phyloP scores from a whole-genome alignment of 2,329 filamentous ascomycete species.

The Xylariaceae sp. region DNA sequence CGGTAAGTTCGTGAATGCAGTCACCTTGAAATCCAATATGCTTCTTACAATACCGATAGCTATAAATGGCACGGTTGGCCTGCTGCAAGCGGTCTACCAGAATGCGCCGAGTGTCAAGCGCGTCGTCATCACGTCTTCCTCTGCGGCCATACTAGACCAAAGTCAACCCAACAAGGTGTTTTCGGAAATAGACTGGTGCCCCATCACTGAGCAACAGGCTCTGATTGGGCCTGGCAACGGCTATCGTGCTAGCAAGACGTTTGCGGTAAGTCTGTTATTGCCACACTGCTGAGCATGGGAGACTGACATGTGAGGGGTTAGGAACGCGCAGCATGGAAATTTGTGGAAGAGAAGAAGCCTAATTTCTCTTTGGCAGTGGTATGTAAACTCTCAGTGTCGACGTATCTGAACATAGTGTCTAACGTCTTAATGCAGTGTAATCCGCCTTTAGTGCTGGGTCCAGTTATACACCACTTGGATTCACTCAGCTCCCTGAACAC shows the following conservation, averaged over 20 bases:
- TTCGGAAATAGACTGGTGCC: slow-evolving; percentile 57
- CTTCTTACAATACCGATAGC: slow-evolving; percentile 54
- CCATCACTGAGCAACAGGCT: slow-evolving; percentile 50
- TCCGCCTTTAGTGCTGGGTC: slow-evolving; percentile 59
- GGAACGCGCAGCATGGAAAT: slow-evolving; percentile 54
- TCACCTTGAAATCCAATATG: neutral
- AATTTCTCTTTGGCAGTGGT: slow-evolving; percentile 56
- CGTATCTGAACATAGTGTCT: neutral
- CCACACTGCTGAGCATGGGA: neutral
- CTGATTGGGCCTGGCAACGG: slow-evolving; percentile 35
- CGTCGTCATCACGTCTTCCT: slow-evolving; percentile 67
- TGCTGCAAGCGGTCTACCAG: slow-evolving; percentile 71
- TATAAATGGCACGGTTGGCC: slow-evolving; percentile 65
- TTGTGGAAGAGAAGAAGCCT: slow-evolving; percentile 48
- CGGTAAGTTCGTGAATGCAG: neutral
- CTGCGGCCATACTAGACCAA: slow-evolving; percentile 52
- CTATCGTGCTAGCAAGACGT: slow-evolving; percentile 52
- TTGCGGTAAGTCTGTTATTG: slow-evolving; percentile 48
- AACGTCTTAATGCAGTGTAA: slow-evolving; percentile 26
- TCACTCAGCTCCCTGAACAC: slow-evolving; percentile 55
- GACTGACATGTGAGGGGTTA: neutral
- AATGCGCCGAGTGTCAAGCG: slow-evolving; percentile 66
- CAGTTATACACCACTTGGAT: slow-evolving; percentile 52
- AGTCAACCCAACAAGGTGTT: slow-evolving; percentile 48
- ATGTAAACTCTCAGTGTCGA: neutral